Evolutionary conservation across 495 filamentous ascomycete species (phyloP), one percentile per base, ranked within the genome.

Genomic region (Aspergillus cristatus): DNA sequence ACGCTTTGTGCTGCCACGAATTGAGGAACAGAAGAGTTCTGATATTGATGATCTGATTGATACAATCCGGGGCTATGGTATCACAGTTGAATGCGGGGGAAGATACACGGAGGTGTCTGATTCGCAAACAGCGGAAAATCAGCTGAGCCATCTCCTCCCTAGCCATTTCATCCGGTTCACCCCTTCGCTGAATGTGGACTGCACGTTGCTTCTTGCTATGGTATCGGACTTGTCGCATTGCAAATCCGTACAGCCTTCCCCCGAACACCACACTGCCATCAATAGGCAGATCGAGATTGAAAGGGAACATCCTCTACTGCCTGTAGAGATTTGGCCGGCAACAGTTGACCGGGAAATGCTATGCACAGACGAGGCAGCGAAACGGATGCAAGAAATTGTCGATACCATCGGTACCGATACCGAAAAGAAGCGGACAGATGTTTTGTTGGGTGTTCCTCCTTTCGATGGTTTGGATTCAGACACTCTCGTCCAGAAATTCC

Each of bases 161-260:
- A 67, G 77, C 40, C 70, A 62, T 3, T 71, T 72, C 51, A 65
- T 64, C 20, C 47, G 56, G 1, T 75, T 84, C 49, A 76, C 79
- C 1, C 22, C 66, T 6, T 71, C 63, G 3, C 44, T 86, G 26
- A 86, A 86, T 55, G 68, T 86, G 42, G 82, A 86, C 54, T 85
- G 81, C 58, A 84, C 81, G 7, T 67, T 86, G 37, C 66, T 86
- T 18, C 71, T 86, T 8, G 82, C 79, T 14, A 62, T 83, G 30
- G 72, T 78, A 14, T 82, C 78, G n/a, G 82, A 86, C 50, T 66
- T 86, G 5, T 82, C 78, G 0, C 79, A 84, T 48, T 51, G 59
- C 16, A 62, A 68, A 29, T 34, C 55, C 14, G 65, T 62, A 16
- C 32, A 25, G 16, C 54, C 47, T 32, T 58, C 41, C 20, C 49